These are phyloP conservation scores for Vaccinium darrowii DNA, from an alignment of 148 eudicot species.

Conservation along the genomic window DNA sequence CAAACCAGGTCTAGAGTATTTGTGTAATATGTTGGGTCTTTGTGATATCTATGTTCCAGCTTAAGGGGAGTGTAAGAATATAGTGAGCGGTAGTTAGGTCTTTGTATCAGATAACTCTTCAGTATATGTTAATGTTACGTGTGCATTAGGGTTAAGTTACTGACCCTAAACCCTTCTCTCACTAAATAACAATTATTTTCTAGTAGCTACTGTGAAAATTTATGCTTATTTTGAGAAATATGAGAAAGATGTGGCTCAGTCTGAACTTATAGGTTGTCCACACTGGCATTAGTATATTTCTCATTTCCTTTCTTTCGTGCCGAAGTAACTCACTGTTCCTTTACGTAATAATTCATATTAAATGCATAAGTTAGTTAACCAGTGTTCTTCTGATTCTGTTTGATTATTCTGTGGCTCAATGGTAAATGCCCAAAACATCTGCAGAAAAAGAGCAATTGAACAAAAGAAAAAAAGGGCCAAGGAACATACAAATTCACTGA, in stretches of 20 bases:
- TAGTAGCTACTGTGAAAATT: not conserved
- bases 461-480: not conserved
- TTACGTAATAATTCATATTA: not conserved
- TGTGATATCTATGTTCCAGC: too few species aligned
- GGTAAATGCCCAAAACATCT: not conserved
- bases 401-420: not conserved
- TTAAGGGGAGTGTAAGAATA: too few species aligned
- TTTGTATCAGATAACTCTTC: too few species aligned
- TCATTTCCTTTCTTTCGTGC: not conserved
- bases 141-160: too few species aligned
- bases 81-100: too few species aligned
- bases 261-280: not conserved
- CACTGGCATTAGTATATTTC: not conserved
- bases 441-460: not conserved
- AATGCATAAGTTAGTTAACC: not conserved
- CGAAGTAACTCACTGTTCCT: not conserved
- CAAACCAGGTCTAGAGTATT: too few species aligned
- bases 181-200: not conserved
- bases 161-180: too few species aligned
- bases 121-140: too few species aligned
- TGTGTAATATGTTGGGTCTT: too few species aligned
- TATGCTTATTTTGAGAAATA: not conserved
- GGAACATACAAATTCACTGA: slow-evolving; percentile 87
- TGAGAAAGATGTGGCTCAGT: not conserved
- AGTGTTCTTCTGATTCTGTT: not conserved